Evolutionary conservation across 1,284 basidiomycete species (phyloP), one percentile per base, ranked within the genome.

Genomic region (Melampsora abietis-canadensis): DNA sequence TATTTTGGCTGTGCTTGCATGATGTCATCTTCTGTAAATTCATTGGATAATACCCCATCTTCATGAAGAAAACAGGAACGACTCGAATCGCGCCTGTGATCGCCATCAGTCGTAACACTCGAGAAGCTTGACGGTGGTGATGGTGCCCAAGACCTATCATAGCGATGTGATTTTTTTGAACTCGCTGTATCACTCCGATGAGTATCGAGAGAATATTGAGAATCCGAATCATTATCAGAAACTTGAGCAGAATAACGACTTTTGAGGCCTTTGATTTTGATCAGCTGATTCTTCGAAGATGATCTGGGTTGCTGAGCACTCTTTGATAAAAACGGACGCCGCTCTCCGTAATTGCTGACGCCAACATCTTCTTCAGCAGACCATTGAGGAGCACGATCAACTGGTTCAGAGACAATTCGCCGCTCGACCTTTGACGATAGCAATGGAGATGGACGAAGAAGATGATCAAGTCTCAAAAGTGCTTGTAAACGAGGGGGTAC

Each of bases 221-320:
- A 54, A 21, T 54, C n/a, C 27, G 19, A n/a, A 7, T n/a, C 51
- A 27, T 8, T 54, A 31, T 69, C 68, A 69, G 68, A 69, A 12
- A 69, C 19, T 31, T 69, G 68, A 31, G 37, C 68, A 5, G 68
- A 61, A 31, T 46, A 69, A 24, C 44, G 59, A 48, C 51, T 62
- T 61, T 69, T 69, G 57, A 69, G 68, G 14, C 68, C 68, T 15
- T 46, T 44, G 51, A 69, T 34, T 37, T 37, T 68, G 15, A 68
- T 21, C 14, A 68, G 31, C 17, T 34, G 27, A n/a, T 57, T 68
- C 37, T 51, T 68, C 7, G 66, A 51, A 27, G 24, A 31, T 59
- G 48, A 59, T 14, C 17, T 14, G 4, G 19, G 48, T 40, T 21
- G 21, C 19, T 51, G 40, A 48, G n/a, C 51, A 54, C 66, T 57